Base-by-base conservation (phyloP, 1,284 basidiomycete genomes). In the Pseudozyma thailandica region DNA sequence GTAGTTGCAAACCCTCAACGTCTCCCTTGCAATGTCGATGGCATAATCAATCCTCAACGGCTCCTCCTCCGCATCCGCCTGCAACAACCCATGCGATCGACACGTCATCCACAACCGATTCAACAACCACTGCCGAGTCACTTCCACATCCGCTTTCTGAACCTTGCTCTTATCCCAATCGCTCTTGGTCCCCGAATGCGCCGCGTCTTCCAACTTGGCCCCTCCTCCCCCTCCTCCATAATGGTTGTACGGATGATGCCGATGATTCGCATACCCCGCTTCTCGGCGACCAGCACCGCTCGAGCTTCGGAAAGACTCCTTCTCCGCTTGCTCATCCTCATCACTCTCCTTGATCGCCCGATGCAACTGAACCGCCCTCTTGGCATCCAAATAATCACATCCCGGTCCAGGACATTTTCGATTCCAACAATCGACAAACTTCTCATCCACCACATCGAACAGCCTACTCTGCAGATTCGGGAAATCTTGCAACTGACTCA, bases 401-500 rank as follows among this genome's bases (percentile, higher is more conserved):
- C 68, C 72, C 1, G 60, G 57, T 6, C 74, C 74, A 8, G 66
- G 65, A 37, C 74, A 76, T 38, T 71, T 65, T n/a, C 52, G 44
- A 45, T 75, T 78, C 76, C 76, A 78, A 44, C 76, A 78, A 33
- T 78, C 76, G 49, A 78, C 76, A 59, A 78, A 78, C 53, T 75
- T 71, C n/a, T 78, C 76, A 46, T 78, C 76, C 9, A 74, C 65
- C 39, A 63, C 62, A 33, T 73, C 71, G 37, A 73, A 73, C 13
- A 76, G 53, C 26, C 64, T 46, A 25, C 61, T 63, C 45, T 72
- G 68, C 20, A 69, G 35, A 31, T 72, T 72, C 9, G 76, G 76
- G 42, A 78, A 78, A 33, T 78, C 76, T 26, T 64, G 69, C 35
- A 78, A 52, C 44, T 76, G 71, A 23, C 62, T 37, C 5, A 72